These are phyloP conservation scores for Xylariomycetidae sp. DNA, from an alignment of 2,329 filamentous ascomycete genomes.

Conservation along the genomic window DNA sequence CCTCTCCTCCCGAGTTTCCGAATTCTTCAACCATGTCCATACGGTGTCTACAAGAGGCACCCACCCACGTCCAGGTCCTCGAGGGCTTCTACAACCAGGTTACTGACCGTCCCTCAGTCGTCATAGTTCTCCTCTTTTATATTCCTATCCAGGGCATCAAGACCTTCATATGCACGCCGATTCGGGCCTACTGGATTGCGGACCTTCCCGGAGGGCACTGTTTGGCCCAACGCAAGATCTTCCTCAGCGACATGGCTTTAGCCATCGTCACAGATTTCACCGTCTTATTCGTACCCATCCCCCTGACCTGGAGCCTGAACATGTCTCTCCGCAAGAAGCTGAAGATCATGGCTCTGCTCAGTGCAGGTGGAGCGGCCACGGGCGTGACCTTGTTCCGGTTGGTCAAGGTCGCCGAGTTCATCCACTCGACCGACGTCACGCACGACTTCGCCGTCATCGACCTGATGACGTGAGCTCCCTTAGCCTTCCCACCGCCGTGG, in stretches of 20 bases:
- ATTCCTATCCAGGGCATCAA: constrained; percentile 23
- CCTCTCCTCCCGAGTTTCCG: no score
- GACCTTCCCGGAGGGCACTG: constrained; percentile 15
- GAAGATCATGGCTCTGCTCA: constrained; percentile 25
- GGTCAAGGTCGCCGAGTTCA: constrained; percentile 15
- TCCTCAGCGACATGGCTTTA: constrained; percentile 26
- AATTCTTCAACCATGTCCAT: no score
- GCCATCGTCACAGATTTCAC: constrained; percentile 28
- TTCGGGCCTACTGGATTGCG: constrained; percentile 17
- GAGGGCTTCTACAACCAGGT: no score
- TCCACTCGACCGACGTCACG: constrained; percentile 17
- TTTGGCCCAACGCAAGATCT: constrained; percentile 26
- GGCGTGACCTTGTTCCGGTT: constrained; percentile 24
- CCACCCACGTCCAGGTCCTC: no score
- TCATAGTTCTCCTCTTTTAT: constrained; percentile 19
- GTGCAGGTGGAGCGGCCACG: constrained; percentile 24
- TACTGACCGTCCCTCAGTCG: no score
- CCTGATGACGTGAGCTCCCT: constrained; percentile 2
- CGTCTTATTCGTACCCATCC: constrained; percentile 28
- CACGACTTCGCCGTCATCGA: constrained; percentile 17
- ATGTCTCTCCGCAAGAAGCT: constrained; percentile 25
- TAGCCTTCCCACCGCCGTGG: neutral
- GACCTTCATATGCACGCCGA: constrained; percentile 18
- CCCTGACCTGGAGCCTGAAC: constrained; percentile 25
- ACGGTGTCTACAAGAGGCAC: no score